Evolutionary conservation across 2,329 filamentous ascomycete genomes (phyloP), one percentile per base, ranked within the genome.

Genomic region (Elsinoe batatas): DNA sequence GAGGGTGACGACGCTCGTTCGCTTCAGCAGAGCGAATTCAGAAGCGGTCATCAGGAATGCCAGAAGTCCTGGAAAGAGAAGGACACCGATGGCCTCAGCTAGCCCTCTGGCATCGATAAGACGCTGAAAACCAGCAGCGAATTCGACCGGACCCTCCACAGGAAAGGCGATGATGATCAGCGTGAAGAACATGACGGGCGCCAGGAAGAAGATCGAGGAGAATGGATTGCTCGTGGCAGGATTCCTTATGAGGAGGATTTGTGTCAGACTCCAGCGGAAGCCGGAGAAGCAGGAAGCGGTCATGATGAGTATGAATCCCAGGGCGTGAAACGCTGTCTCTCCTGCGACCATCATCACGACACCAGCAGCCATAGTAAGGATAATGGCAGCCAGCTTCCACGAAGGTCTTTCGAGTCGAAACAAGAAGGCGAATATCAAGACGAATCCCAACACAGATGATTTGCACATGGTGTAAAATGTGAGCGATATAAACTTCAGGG

Each of bases 401-500:
- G 91, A 96, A 0, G 88, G 89, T 10, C 81, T 81, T 71, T 98
- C 93, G 53, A 98, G 83, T 54, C 87, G 84, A 75, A 98, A 97
- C 47, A 95, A 69, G 67, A 98, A 95, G 60, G 93, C 93, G 68
- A 98, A 98, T 49, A 95, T 71, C 18, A 98, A 83, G 55, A 98
- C 93, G 67, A 97, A 98, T 43, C 88, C 91, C 18, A 98, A 80
- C 13, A 91, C 88, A 8, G 91, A 96, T 5, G 91, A 97, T 79
- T 98, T 98, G 74, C 93, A 97, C 93, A 98, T 97, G 58, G 93
- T 98, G 72, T 95, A 95, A 69, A 98, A 98, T 8, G 91, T 96
- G 62, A 98, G 81, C 40, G 88, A 91, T 64, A 98, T 97, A 69
- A 94, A 96, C 71, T 91, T 93, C 64, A 98, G 77, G 54, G 89